Evolutionary conservation across 768 basidiomycete genomes (phyloP).

Genomic region (Trametes meyenii): DNA sequence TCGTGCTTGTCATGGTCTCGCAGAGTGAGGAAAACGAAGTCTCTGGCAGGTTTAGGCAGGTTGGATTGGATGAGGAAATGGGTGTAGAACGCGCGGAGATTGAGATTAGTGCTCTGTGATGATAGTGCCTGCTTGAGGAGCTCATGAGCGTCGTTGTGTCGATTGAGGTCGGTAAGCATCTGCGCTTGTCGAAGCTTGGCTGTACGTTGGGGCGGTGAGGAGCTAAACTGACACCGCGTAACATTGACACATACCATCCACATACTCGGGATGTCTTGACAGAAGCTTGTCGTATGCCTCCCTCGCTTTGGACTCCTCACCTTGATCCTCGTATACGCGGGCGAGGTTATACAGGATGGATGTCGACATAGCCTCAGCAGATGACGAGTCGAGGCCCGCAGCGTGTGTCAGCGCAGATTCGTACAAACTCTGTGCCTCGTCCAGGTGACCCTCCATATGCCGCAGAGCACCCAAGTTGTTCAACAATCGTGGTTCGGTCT

Average conservation of each 20-base stretch:
- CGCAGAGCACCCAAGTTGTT: conserved; percentile 82
- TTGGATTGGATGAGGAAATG: conserved; percentile 87
- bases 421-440: conserved; percentile 65
- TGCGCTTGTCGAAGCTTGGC: conserved; percentile 93
- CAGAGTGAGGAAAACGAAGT: conserved; percentile 88
- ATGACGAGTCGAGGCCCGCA: conserved; percentile 45
- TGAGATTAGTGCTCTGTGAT: conserved; percentile 76
- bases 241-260: conserved; percentile 72
- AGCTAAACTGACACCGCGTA: background rate
- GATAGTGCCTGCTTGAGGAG: conserved; percentile 87
- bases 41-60: conserved; percentile 70
- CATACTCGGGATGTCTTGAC: conserved; percentile 91
- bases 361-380: conserved; percentile 73
- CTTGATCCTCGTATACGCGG: conserved; percentile 85
- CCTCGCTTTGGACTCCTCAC: conserved; percentile 70
- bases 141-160: conserved; percentile 81
- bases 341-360: conserved; percentile 92
- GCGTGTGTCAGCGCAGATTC: conserved; percentile 72
- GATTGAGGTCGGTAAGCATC: conserved; percentile 70
- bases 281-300: conserved; percentile 89
- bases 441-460: conserved; percentile 65
- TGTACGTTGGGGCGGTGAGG: conserved; percentile 34
- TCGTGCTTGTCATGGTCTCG: conserved; percentile 88
- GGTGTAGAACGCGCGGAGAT: conserved; percentile 91
- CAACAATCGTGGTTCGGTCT: conserved; percentile 65